Base-by-base conservation (phyloP, 176 grass and related monocot species). In the Dactylis glomerata region DNA sequence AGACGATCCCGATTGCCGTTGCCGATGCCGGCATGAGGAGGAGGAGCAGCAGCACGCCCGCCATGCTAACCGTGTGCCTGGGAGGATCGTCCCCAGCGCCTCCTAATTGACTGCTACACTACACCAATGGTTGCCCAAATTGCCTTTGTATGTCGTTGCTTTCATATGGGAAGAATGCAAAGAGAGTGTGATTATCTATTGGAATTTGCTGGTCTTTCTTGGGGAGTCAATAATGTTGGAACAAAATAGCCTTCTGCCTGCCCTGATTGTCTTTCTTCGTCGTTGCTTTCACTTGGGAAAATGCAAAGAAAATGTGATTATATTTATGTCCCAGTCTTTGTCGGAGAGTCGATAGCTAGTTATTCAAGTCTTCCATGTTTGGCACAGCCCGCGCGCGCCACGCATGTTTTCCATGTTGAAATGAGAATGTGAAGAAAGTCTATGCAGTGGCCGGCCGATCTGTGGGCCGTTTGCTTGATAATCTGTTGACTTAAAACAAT, bases 1-100 rank as follows among this genome's bases (percentile, higher is more conserved):
- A 89, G 76, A 55, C 46, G 31, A 40, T 23, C 32, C 31, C 46
- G 22, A 85, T 56, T 42, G 78, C 87, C 57, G 10, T 77, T 22
- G 56, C 68, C 34, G 69, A 77, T 28, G 26, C 24, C 7, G 36
- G 57, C 37, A 78, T 55, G 16, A 75, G 45, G 11, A 85, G 20
- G 26, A 36, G 33, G 19, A 80, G 16, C 2, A 84, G 22, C 67
- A 75, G 68, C 10, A 54, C 10, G n/a, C 14, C 16, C 56, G 8
- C 20, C 64, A 61, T 77, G 65, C 65, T 34, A 50, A 41, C 14
- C 42, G 41, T 46, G 61, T 31, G 61, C 14, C 28, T 64, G 61
- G 14, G 61, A 32, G 58, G 26, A 63, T 13, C 11, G 26, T 31
- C 27, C 5, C 59, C 59, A 63, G 16, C 5, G 59, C 59, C 27